These are phyloP conservation scores for Xylaria sp. DNA, from an alignment of 2,329 filamentous ascomycete genomes.

Conservation along the genomic window DNA sequence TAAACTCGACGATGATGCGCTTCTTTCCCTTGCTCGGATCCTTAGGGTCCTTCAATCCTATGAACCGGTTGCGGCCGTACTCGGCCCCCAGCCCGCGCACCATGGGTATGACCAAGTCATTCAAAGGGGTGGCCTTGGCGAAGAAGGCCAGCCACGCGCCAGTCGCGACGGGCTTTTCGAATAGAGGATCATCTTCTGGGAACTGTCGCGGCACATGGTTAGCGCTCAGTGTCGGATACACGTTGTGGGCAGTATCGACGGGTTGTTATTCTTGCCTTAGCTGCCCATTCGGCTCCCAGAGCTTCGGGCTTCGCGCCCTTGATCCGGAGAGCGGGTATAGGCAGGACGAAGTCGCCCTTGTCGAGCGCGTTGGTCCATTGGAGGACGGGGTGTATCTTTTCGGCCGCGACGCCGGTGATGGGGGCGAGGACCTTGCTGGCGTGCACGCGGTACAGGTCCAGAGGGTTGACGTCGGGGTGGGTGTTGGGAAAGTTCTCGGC, in stretches of 20 bases:
- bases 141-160: slow-evolving; percentile 79
- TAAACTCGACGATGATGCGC: slow-evolving; percentile 70
- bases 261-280: slow-evolving; percentile 55
- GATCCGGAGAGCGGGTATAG: slow-evolving; percentile 77
- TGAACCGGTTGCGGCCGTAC: slow-evolving; percentile 67
- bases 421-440: slow-evolving; percentile 69
- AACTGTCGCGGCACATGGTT: slow-evolving; percentile 52
- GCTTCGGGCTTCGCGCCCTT: slow-evolving; percentile 70
- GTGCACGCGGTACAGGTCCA: slow-evolving; percentile 79
- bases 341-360: slow-evolving; percentile 79
- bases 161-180: slow-evolving; percentile 68
- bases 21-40: slow-evolving; percentile 44
- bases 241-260: not conserved
- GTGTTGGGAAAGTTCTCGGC: slow-evolving; percentile 54
- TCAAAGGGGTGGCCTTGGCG: slow-evolving; percentile 71
- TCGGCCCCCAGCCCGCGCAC: slow-evolving; percentile 63
- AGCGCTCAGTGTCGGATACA: slow-evolving; percentile 5
- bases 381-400: slow-evolving; percentile 73
- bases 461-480: slow-evolving; percentile 71
- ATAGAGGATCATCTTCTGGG: slow-evolving; percentile 68
- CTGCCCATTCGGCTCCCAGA: slow-evolving; percentile 63
- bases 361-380: slow-evolving; percentile 80
- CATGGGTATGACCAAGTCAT: slow-evolving; percentile 67
- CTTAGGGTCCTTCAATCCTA: slow-evolving; percentile 59
- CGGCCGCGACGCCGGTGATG: slow-evolving; percentile 70